These are phyloP conservation scores for Stachybotrys chartarum DNA, from an alignment of 2,329 filamentous ascomycete genomes.

Conservation along the genomic window DNA sequence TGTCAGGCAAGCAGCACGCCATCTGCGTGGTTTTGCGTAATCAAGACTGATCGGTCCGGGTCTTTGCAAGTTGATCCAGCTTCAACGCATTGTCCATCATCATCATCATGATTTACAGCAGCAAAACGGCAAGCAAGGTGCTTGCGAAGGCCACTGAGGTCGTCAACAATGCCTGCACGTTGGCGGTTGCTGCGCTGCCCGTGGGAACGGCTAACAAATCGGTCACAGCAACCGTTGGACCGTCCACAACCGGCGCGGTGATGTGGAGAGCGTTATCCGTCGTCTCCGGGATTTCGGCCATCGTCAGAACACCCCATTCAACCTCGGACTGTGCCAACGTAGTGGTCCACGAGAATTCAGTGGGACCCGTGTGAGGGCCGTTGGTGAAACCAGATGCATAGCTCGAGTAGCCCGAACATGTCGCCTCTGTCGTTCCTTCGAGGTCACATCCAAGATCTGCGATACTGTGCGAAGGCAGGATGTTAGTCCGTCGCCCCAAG, in stretches of 20 bases:
- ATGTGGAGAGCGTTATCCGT: slow-evolving; percentile 18
- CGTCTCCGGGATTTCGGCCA: slow-evolving; percentile 27
- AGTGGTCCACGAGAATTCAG: slow-evolving; percentile 36
- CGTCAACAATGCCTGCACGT: neutral
- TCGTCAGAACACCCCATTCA: slow-evolving; percentile 37
- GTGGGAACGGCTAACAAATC: neutral
- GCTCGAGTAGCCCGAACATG: slow-evolving; percentile 42
- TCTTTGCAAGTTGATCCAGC: neutral
- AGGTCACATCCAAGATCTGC: slow-evolving; percentile 36
- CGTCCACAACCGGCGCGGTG: slow-evolving; percentile 8
- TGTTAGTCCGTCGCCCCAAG: neutral
- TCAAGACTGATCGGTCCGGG: neutral
- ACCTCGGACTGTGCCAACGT: slow-evolving; percentile 34
- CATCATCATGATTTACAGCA: neutral
- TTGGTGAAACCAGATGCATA: slow-evolving; percentile 30
- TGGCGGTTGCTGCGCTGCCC: neutral
- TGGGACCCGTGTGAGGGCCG: slow-evolving; percentile 32
- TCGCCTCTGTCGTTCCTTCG: slow-evolving; percentile 33
- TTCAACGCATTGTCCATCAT: neutral
- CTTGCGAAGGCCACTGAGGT: neutral
- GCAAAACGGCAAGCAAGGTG: neutral
- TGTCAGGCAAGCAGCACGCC: neutral
- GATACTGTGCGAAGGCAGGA: slow-evolving; percentile 22
- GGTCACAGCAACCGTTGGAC: neutral
- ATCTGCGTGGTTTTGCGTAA: neutral